Evolutionary conservation across 108 stramenopile species (phyloP), one percentile per base, ranked within the genome.

Genomic region (Nannochloropsis salina): DNA sequence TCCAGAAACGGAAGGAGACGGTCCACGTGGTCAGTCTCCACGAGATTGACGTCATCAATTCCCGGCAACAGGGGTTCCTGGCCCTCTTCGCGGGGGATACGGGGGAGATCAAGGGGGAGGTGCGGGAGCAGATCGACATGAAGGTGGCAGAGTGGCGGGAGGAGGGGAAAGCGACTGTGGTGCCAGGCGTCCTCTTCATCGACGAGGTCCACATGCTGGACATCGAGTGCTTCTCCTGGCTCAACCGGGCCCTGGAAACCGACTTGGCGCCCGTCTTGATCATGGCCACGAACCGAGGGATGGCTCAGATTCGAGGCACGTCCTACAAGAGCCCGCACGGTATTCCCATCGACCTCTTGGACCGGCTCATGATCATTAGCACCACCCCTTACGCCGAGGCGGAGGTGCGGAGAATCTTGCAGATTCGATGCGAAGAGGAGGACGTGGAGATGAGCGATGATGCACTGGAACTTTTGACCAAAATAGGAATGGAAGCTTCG

Each of bases 21-120:
- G 96, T 96, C 10, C 96, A 97, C 87, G 94, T 94, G 43, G 98
- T 99, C 44, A 94, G 94, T 85, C 90, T 99, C 74, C 99, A 99
- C 90, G 99, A 99, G 90, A 99, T 99, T 86, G 99, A 99, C 92
- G 99, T 99, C 43, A 99, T 99, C 89, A 99, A 99, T 92, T 94
- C 94, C 42, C 91, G 99, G 80, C 96, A 97, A 90, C 83, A 85
- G 84, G 98, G 98, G 43, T 99, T 99, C 91, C 91, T 99, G 86
- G 98, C 98, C 1, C 90, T 99, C 20, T 99, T 99, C 92, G 95
- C 98, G 10, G 98, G 97, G 22, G 98, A 99, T 86, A 99, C 98
- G 80, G 98, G 98, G 84, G 98, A 99, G 91, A 99, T 99, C 83
- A 96, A 96, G 84, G 85, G 92, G 86, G 97, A 97, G 89, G 95